Base-by-base conservation (phyloP, 1,284 basidiomycete species). In the Lignosus rhinocerotis region DNA sequence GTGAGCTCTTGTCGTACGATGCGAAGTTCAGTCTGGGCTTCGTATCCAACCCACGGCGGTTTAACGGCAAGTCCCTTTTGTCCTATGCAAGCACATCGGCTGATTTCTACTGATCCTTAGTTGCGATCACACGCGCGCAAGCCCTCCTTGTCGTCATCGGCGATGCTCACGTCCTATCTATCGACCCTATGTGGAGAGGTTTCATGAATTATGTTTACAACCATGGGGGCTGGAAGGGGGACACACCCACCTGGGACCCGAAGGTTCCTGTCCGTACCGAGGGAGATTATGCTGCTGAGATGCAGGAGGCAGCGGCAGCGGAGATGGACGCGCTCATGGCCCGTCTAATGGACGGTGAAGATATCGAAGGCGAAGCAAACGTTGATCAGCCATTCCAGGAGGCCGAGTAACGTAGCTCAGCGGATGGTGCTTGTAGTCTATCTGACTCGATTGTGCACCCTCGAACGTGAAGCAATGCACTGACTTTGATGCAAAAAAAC, bases 61-160 rank as follows among this genome's bases (percentile, higher is more conserved):
- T 80, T 67, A 82, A 81, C 63, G 80, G 79, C 80, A 47, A 2
- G 66, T 58, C 11, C 11, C 9, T 25, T 9, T 19, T 3, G 8
- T n/a, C 36, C n/a, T 12, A 6, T 39, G 7, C 25, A 4, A 10
- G 7, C 21, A 17, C 14, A 19, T 21, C n/a, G 11, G 31, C 12
- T 32, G 17, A 9, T 9, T 2, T 5, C 73, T 6, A 36, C 25
- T 14, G 21, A 10, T 14, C 41, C n/a, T 1, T 41, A 76, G 73
- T 76, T 25, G 71, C 71, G 14, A 59, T 75, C n/a, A 81, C 80
- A 2, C 80, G 85, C 14, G 83, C 84, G 0, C 77, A 86, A 65
- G 79, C 84, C 0, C 72, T 87, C 1, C 74, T 87, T 1, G 79
- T 87, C 55, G 71, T 86, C 53, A 69, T 87, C 44, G 85, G 85